Conservation (phyloP, 352 stramenopile genomes). For the Globisporangium emineosum region DNA sequence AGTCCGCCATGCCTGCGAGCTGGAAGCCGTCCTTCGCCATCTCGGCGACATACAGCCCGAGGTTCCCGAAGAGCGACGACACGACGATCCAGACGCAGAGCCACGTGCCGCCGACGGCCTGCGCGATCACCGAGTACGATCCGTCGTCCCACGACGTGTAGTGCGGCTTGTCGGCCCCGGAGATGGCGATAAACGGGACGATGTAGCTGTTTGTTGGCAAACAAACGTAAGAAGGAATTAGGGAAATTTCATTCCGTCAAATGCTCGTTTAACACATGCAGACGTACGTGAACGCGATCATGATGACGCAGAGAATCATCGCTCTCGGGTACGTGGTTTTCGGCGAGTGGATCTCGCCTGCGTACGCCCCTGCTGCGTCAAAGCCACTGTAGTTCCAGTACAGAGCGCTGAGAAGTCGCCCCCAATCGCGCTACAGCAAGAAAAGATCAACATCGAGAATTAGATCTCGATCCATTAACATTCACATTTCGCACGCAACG, state of each 20-base stretch:
- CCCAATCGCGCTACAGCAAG: constrained; percentile 50
- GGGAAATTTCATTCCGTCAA: too few species aligned
- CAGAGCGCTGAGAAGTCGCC: constrained; percentile 55
- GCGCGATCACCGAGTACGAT: constrained; percentile 70
- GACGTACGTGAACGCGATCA: constrained; percentile 66
- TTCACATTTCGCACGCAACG: neutral
- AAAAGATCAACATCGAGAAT: neutral
- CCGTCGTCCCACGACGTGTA: constrained; percentile 76
- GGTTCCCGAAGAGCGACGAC: constrained; percentile 71
- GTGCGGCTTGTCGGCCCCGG: constrained; percentile 63
- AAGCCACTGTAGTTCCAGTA: constrained; percentile 88
- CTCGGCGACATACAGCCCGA: constrained; percentile 79
- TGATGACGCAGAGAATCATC: constrained; percentile 72
- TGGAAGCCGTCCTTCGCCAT: constrained; percentile 84
- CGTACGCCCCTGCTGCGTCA: constrained; percentile 66
- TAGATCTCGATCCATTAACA: neutral
- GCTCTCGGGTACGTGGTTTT: constrained; percentile 70
- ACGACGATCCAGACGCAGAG: constrained; percentile 78
- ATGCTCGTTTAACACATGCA: too few species aligned
- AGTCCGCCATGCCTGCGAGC: constrained; percentile 77
- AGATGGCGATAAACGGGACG: constrained; percentile 68
- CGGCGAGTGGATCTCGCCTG: constrained; percentile 66
- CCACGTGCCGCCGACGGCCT: constrained; percentile 59
- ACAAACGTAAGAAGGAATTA: neutral
- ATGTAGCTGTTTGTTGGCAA: constrained; percentile 22